These are phyloP conservation scores for Solanum chacoense DNA, from an alignment of 305 asterid genomes.

Conservation along the genomic window DNA sequence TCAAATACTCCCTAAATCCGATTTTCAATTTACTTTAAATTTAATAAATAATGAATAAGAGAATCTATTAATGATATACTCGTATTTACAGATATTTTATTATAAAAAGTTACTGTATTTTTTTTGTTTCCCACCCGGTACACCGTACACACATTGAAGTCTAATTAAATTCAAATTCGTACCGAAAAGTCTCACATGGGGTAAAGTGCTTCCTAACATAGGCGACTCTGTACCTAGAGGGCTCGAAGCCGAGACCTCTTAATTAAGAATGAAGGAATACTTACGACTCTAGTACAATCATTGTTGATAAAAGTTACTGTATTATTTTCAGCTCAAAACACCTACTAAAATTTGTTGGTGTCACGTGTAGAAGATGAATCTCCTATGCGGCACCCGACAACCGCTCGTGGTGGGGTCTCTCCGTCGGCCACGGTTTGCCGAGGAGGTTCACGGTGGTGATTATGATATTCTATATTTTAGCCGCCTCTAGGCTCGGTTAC, in stretches of 20 bases:
- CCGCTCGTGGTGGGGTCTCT: slow-evolving; percentile 56
- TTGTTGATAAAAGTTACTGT: too few species aligned
- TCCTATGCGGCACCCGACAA: slow-evolving; percentile 53
- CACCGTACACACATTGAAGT: fast-evolving
- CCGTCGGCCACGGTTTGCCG: background rate
- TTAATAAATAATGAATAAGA: background rate
- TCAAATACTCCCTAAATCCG: background rate
- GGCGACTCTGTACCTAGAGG: fast-evolving
- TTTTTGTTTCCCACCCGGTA: fast-evolving
- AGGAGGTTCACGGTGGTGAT: background rate
- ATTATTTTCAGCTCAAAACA: background rate
- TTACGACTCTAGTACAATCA: fast-evolving
- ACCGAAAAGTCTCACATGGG: fast-evolving
- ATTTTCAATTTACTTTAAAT: background rate
- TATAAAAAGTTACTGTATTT: background rate
- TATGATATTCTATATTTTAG: background rate
- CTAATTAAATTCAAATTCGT: fast-evolving
- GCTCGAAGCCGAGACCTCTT: fast-evolving
- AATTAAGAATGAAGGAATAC: too few species aligned
- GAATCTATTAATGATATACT: background rate
- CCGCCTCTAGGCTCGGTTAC: slow-evolving; percentile 63
- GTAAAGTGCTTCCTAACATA: too few species aligned
- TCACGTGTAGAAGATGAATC: slow-evolving; percentile 36
- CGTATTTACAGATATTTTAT: background rate
- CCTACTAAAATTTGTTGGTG: background rate